phyloP scores from a whole-genome alignment of 208 protist species.

The Crithidia acanthocephali region DNA sequence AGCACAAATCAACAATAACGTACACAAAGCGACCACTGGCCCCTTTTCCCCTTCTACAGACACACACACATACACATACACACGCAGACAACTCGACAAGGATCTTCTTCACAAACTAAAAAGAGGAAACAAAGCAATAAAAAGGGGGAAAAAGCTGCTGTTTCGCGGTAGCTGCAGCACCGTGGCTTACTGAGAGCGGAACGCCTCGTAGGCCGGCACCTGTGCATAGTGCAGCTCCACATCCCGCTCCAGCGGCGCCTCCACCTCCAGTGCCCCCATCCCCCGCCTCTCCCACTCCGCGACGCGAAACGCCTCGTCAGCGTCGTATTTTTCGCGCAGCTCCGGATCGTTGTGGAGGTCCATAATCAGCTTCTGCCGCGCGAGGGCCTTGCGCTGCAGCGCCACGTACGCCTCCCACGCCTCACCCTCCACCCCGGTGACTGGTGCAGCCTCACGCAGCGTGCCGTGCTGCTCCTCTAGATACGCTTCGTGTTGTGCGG shows the following conservation, averaged over 20 bases:
- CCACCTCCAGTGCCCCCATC: slow-evolving; percentile 59
- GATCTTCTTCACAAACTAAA: too few relatives aligned
- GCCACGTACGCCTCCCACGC: slow-evolving; percentile 85
- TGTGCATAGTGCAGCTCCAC: slow-evolving; percentile 76
- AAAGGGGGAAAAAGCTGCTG: too few relatives aligned
- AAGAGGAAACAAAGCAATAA: too few relatives aligned
- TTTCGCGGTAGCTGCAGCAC: too few relatives aligned
- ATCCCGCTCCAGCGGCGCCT: slow-evolving; percentile 39
- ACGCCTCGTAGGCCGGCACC: slow-evolving; percentile 78
- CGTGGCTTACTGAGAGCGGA: slow-evolving; percentile 49
- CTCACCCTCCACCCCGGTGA: slow-evolving; percentile 87
- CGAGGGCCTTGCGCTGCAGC: slow-evolving; percentile 80
- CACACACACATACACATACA: slow-evolving; percentile 5
- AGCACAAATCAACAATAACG: background rate
- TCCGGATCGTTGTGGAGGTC: slow-evolving; percentile 76
- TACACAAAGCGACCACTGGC: background rate
- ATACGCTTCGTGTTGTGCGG: slow-evolving; percentile 28
- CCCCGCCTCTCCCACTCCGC: slow-evolving; percentile 66
- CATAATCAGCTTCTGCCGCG: slow-evolving; percentile 80
- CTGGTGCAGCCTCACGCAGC: slow-evolving; percentile 66
- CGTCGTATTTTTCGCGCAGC: slow-evolving; percentile 58
- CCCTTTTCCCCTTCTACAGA: background rate
- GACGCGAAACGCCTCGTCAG: slow-evolving; percentile 51
- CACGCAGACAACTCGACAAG: too few relatives aligned
- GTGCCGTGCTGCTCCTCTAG: slow-evolving; percentile 68